Evolutionary conservation across 306 rosid species (phyloP).

Genomic region (Vigna hirtella): DNA sequence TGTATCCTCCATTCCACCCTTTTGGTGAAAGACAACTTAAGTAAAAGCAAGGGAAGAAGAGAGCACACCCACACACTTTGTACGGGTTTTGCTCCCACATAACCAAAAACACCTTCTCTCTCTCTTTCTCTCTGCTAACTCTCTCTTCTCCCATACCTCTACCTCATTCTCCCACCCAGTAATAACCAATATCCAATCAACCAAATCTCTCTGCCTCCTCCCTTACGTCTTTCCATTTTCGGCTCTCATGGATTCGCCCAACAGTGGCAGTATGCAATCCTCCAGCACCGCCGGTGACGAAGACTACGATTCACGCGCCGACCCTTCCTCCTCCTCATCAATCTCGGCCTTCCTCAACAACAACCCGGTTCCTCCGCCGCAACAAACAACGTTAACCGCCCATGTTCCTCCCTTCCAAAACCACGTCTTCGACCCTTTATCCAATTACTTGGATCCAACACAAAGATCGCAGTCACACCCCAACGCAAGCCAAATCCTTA

Average conservation of each 20-base stretch:
- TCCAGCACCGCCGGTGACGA: constrained; percentile 86
- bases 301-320: constrained; percentile 85
- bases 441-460: constrained; percentile 65
- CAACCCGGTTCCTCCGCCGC: not conserved
- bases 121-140: constrained; percentile 16
- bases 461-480: constrained; percentile 40
- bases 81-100: constrained; percentile 42
- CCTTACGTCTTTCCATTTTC: constrained; percentile 48
- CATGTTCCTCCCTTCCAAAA: constrained; percentile 9
- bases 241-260: constrained; percentile 75
- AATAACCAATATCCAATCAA: not conserved
- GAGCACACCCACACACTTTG: constrained; percentile 21
- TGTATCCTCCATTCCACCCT: constrained; percentile 19
- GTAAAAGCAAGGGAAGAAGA: constrained; percentile 43
- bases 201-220: constrained; percentile 46
- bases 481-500: constrained; percentile 40
- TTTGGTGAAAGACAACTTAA: constrained; percentile 46
- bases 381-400: not conserved
- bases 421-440: constrained; percentile 59
- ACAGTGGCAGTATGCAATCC: constrained; percentile 90
- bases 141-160: constrained; percentile 39
- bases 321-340: constrained; percentile 41
- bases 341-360: constrained; percentile 60
- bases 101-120: constrained; percentile 31
- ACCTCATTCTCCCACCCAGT: constrained; percentile 24